Evolutionary conservation across 78 protist species (phyloP).

Genomic region (Guillardia theta): DNA sequence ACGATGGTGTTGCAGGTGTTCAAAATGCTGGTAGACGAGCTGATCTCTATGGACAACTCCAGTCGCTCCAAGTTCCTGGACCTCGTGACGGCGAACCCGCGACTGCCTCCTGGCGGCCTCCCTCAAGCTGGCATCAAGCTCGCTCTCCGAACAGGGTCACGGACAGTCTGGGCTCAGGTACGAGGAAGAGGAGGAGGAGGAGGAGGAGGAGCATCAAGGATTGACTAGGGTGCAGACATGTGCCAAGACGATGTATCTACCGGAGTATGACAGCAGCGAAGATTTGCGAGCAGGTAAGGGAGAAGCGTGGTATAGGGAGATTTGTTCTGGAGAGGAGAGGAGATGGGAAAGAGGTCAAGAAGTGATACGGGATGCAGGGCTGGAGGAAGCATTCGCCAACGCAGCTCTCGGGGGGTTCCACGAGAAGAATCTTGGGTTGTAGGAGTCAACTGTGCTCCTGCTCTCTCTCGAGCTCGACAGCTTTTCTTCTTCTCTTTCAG

Average conservation of each 20-base stretch:
- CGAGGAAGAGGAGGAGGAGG: neutral
- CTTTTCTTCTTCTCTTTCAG: too few relatives aligned
- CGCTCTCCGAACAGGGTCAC: neutral
- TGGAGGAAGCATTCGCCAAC: neutral
- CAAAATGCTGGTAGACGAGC: conserved; percentile 1
- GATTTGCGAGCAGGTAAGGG: neutral
- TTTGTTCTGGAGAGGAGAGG: neutral
- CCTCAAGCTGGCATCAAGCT: conserved; percentile 17
- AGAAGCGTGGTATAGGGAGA: too few relatives aligned
- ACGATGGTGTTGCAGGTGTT: neutral
- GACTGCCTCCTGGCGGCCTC: conserved; percentile 19
- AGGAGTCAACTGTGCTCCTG: too few relatives aligned
- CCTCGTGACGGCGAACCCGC: neutral
- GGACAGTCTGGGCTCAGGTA: neutral
- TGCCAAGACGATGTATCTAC: neutral
- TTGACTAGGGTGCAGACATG: neutral
- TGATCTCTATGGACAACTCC: neutral
- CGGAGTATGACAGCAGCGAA: neutral
- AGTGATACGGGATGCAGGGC: neutral
- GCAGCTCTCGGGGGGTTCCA: conserved; percentile 2
- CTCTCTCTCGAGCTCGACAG: too few relatives aligned
- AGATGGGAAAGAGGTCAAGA: neutral
- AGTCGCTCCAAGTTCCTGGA: neutral
- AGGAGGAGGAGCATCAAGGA: neutral
- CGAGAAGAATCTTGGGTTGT: neutral